Percentiles rank a stretch among this genome's conserved stretches.
These are phyloP conservation scores for Saturnispora hagleri DNA, from an alignment of 805 yeast genomes.

Conservation along the genomic window DNA sequence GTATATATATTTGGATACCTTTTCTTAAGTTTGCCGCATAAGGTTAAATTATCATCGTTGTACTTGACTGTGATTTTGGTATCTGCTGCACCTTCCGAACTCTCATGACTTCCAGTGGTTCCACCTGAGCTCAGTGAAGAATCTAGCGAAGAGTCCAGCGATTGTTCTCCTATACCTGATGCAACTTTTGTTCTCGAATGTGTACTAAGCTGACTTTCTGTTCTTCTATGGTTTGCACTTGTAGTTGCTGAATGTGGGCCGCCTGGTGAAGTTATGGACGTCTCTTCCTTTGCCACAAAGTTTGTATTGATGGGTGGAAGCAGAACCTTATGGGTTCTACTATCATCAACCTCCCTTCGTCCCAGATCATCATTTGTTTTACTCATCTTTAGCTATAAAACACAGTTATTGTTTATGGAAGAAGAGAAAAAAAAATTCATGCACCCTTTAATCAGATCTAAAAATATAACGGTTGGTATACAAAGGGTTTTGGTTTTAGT, in stretches of 20 bases:
- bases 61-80: not conserved
- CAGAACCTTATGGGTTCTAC: not conserved
- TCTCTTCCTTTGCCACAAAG: not conserved
- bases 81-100: not conserved
- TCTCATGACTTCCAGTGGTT: not conserved
- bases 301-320: not conserved
- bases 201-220: slow-evolving; percentile 1
- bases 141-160: not conserved
- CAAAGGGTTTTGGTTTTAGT: not conserved
- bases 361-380: not conserved
- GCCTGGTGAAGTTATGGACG: not conserved
- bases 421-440: not conserved
- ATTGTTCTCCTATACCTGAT: not conserved
- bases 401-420: not conserved
- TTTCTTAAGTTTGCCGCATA: slow-evolving; percentile 10
- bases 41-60: not conserved
- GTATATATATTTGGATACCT: slow-evolving; percentile 23
- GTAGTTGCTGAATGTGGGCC: not conserved
- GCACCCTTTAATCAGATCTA: not conserved
- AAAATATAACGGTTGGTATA: not conserved
- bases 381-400: not conserved
- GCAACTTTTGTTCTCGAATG: slow-evolving; percentile 1
- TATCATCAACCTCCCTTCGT: not conserved
- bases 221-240: slow-evolving; percentile 2
- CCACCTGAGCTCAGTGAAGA: not conserved